Evolutionary conservation across 176 grass and related monocot species (phyloP), one percentile per base, ranked within the genome.

Genomic region (Rhynchospora tenuis): DNA sequence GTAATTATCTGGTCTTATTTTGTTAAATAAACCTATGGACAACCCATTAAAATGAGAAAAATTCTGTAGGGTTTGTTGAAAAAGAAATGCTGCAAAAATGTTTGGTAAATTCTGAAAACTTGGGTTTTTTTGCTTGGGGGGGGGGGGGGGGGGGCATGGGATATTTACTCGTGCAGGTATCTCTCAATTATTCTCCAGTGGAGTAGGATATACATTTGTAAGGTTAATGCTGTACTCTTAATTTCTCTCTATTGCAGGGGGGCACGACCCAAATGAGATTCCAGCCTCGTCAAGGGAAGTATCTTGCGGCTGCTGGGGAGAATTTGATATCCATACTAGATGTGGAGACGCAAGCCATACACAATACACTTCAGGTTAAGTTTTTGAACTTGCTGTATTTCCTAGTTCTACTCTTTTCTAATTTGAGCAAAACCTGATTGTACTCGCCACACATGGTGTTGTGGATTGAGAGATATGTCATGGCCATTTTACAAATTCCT

Each of bases 231-330:
- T 26, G 48, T 44, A 28, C 26, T 59, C n/a, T 38, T 38, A 43
- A 15, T 57, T 11, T 24, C 19, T 71, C 42, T 54, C 50, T 61
- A 15, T 85, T 44, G 3, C 59, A 97, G 95, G 95, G 79, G 73
- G 95, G 92, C 73, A 91, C 89, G 83, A 93, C 91, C 61, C 95
- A 98, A 83, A 94, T 98, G 92, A 93, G 95, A 90, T 98, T 93
- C 88, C 95, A 98, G 85, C 92, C 92, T 84, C 73, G 84, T 44
- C 88, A 86, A 82, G 95, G 92, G 69, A 93, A 93, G 73, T 98
- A 93, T 90, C 84, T 98, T 64, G 92, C 95, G n/a, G 95, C 92
- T 58, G 95, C 95, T 19, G 94, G 90, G 1, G 95, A 95, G 62
- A 93, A 92, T 73, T 12, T 56, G 50, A 93, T 98, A 57, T 93